Evolutionary conservation across 306 rosid species (phyloP), one percentile per base, ranked within the genome.

Genomic region (Glycine latifolia): DNA sequence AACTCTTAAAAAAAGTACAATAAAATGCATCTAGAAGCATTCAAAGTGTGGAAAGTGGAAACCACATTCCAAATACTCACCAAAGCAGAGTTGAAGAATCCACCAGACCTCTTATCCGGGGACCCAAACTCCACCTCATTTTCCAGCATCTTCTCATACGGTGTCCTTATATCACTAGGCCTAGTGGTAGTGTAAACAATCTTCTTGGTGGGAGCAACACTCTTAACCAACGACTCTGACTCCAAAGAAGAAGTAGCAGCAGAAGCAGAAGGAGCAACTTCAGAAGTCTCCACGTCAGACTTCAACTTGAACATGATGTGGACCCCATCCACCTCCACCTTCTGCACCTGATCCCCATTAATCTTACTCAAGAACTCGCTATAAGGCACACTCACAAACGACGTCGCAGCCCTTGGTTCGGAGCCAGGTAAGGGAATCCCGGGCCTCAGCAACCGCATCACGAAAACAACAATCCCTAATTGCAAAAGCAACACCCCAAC

Each of bases 281-380:
- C 97, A 85, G 88, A 84, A 90, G 82, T 35, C 44, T 68, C 71
- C 85, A 81, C 75, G 52, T 91, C 97, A 49, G 90, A 80, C 83
- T 95, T 95, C 89, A 95, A 79, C 88, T 93, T 95, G 71, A 92
- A 95, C 99, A 88, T 91, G 20, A 95, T 86, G 73, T 90, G 97
- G 49, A 95, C 94, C 66, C 97, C 98, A 83, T 95, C 99, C 75
- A 95, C 99, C 90, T 95, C 97, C 67, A 93, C 99, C 84, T 95
- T 95, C 80, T 89, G 97, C 31, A 95, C 98, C 81, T 91, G 94
- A 75, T 95, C 90, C 59, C 83, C 20, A 79, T 92, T 93, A 5
- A 95, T 86, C 82, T 89, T 95, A 62, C 94, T 90, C 92, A 95
- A 73, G 69, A 95, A 95, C 12, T 95, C 98, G 43, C 98, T 95